Evolutionary conservation across 345 rosid genomes (phyloP).

Genomic region (Jatropha curcas): DNA sequence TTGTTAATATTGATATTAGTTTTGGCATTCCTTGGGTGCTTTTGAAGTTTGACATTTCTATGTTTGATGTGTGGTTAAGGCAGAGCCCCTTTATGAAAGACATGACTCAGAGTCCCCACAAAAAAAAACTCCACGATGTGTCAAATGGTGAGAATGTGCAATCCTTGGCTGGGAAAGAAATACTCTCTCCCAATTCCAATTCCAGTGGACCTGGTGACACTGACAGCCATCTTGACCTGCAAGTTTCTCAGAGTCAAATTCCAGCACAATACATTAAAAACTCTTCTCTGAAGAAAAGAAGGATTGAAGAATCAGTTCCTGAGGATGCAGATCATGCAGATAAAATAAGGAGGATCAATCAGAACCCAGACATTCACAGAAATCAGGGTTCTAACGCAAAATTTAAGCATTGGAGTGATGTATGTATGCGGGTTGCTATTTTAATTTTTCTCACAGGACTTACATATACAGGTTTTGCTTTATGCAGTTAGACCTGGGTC

Average conservation of each 20-base stretch:
- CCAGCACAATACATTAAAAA: constrained; percentile 33
- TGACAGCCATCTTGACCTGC: constrained; percentile 19
- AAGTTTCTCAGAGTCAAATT: constrained; percentile 22
- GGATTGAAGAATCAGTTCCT: constrained; percentile 34
- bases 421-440: constrained; percentile 37
- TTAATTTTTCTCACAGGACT: constrained; percentile 9
- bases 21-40: constrained; percentile 17
- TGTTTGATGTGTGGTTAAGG: constrained; percentile 24
- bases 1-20: constrained; percentile 21
- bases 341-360: constrained; percentile 28
- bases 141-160: constrained; percentile 23
- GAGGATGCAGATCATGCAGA: constrained; percentile 30
- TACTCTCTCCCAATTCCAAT: constrained; percentile 25
- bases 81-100: constrained; percentile 34
- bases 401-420: constrained; percentile 58
- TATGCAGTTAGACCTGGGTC: background rate
- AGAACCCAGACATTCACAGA: constrained; percentile 36
- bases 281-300: constrained; percentile 56
- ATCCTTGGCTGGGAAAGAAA: constrained; percentile 25
- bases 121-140: constrained; percentile 26
- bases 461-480: constrained; percentile 9
- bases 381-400: constrained; percentile 25
- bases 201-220: constrained; percentile 17
- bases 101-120: constrained; percentile 32
- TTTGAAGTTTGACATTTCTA: constrained; percentile 22